These are phyloP conservation scores for Dendrocalamus latiflorus DNA, from an alignment of 202 grass and related monocot genomes.

Conservation along the genomic window DNA sequence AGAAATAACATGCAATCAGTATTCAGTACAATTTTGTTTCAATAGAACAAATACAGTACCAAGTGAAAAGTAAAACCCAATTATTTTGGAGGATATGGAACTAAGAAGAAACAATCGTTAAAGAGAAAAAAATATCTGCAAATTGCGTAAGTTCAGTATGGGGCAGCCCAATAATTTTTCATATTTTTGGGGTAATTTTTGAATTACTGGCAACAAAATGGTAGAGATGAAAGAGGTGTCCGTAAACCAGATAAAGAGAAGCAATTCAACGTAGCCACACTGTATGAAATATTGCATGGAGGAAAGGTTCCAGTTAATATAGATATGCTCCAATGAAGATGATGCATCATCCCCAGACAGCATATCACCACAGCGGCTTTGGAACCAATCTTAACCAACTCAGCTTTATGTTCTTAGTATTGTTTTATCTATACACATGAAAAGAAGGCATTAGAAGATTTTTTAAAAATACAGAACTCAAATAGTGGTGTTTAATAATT, in stretches of 20 bases:
- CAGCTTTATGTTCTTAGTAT: constrained; percentile 79
- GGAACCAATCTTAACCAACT: constrained; percentile 29
- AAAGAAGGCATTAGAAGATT: constrained; percentile 25
- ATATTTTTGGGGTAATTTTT: neutral
- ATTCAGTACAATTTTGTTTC: neutral
- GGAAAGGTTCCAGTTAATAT: neutral
- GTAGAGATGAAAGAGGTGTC: too few relatives aligned
- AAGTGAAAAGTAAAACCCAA: neutral
- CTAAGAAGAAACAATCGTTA: too few relatives aligned
- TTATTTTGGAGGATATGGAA: too few relatives aligned
- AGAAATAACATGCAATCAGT: neutral
- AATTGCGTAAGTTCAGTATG: neutral
- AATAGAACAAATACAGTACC: neutral
- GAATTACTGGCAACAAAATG: neutral
- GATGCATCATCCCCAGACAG: neutral
- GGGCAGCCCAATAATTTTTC: neutral
- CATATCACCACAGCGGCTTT: too few relatives aligned
- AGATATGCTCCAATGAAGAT: neutral
- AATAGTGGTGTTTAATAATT: neutral
- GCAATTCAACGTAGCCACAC: too few relatives aligned
- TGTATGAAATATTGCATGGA: too few relatives aligned
- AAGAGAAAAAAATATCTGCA: neutral
- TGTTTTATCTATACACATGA: constrained; percentile 55
- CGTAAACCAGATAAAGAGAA: too few relatives aligned
- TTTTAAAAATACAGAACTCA: constrained; percentile 20